Evolutionary conservation across 73 alveolate species (phyloP).

Genomic region (Urostyla sp.): DNA sequence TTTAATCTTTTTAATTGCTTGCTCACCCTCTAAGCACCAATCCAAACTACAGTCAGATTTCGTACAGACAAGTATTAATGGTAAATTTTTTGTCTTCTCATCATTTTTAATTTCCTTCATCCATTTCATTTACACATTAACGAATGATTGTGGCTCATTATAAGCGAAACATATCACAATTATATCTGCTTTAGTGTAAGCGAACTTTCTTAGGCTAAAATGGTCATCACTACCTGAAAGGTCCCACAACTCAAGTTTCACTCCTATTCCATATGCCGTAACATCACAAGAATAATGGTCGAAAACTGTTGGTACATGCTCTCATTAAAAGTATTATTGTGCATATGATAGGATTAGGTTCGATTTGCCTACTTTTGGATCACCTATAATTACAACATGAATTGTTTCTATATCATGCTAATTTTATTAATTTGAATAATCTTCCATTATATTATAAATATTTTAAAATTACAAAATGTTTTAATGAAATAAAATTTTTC

Average conservation of each 20-base stretch:
- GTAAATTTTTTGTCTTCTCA: conserved; percentile 30
- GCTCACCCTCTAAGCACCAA: neutral
- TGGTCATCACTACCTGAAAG: conserved; percentile 46
- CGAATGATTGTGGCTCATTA: neutral
- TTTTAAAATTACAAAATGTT: no score
- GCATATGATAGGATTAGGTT: conserved; percentile 50
- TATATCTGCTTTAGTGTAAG: conserved; percentile 43
- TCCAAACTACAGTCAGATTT: conserved; percentile 14
- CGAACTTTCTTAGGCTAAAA: conserved; percentile 33
- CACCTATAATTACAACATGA: conserved; percentile 67
- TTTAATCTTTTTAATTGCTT: neutral
- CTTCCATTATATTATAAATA: no score
- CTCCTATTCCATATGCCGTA: conserved; percentile 12
- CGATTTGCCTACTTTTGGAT: conserved; percentile 71
- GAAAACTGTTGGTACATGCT: conserved; percentile 42
- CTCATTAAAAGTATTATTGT: conserved; percentile 2
- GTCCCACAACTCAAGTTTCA: conserved; percentile 38
- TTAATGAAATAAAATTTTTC: no score
- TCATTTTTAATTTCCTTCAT: conserved; percentile 43
- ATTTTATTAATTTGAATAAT: no score
- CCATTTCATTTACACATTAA: conserved; percentile 36
- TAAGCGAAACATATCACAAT: conserved; percentile 14
- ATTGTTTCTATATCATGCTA: no score
- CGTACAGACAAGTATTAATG: conserved; percentile 37
- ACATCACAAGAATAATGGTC: conserved; percentile 42